phyloP scores from a whole-genome alignment of 495 filamentous ascomycete species.

The Letharia columbiana region DNA sequence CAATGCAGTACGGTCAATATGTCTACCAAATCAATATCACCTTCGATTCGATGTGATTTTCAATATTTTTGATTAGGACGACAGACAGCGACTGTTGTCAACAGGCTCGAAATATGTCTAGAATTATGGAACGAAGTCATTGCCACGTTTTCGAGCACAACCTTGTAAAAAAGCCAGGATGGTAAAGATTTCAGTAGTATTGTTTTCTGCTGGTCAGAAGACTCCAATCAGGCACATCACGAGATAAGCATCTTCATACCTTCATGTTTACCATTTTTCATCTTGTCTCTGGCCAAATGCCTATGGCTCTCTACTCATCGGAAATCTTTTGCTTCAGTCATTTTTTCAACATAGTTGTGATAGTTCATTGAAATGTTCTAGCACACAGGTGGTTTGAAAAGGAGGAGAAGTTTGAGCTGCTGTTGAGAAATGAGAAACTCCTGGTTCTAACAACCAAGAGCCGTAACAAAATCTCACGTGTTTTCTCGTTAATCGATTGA shows the following conservation, averaged over 20 bases:
- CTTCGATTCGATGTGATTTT: neutral
- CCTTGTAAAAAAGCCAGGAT: too few species aligned
- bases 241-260: neutral
- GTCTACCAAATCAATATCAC: neutral
- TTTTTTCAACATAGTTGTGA: neutral
- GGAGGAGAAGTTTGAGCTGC: neutral
- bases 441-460: neutral
- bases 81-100: neutral
- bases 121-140: neutral
- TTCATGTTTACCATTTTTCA: neutral
- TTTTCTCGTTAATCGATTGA: neutral
- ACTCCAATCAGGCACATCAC: neutral
- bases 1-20: neutral
- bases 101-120: neutral
- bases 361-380: neutral
- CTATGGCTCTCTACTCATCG: neutral
- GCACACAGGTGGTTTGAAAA: neutral
- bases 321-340: neutral
- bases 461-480: neutral
- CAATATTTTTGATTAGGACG: neutral
- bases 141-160: too few species aligned
- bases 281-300: neutral
- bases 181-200: neutral
- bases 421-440: neutral
- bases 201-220: neutral